Percentiles rank a stretch among this genome's conserved stretches.
Conservation (phyloP, 73 alveolate species). For the Halteria grandinella region DNA sequence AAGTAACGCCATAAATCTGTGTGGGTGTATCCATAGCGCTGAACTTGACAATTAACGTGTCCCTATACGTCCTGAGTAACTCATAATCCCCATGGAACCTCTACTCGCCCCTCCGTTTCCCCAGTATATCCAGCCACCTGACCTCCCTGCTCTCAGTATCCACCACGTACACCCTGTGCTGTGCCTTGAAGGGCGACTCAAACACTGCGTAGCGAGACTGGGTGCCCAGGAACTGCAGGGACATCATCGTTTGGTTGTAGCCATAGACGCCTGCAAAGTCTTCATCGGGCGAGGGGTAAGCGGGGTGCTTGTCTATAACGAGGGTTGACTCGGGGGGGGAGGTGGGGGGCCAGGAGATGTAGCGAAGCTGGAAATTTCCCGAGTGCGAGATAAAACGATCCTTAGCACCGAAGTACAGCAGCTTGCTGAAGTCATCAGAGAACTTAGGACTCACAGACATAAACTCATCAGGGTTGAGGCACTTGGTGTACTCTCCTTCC, state of each 20-base stretch:
- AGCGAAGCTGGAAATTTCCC: conserved; percentile 18
- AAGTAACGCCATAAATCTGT: background rate
- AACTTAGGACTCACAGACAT: conserved; percentile 49
- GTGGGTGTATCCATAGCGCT: background rate
- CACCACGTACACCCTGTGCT: conserved; percentile 6
- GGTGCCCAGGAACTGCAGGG: conserved; percentile 16
- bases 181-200: background rate
- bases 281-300: conserved; percentile 10
- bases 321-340: background rate
- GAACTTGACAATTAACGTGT: conserved; percentile 1
- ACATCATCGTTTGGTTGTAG: conserved; percentile 3
- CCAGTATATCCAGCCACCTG: conserved; percentile 26
- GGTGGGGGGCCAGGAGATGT: conserved; percentile 19
- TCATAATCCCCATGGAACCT: conserved; percentile 36
- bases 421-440: conserved; percentile 33
- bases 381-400: conserved; percentile 52
- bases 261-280: conserved; percentile 62
- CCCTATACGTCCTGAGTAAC: background rate
- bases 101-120: background rate
- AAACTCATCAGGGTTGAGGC: conserved; percentile 47
- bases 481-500: conserved; percentile 9
- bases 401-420: conserved; percentile 35
- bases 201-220: conserved; percentile 3
- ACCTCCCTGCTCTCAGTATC: conserved; percentile 20
- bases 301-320: conserved; percentile 12